phyloP scores from a whole-genome alignment of 2,329 filamentous ascomycete genomes.

The Aspergillus sp. region DNA sequence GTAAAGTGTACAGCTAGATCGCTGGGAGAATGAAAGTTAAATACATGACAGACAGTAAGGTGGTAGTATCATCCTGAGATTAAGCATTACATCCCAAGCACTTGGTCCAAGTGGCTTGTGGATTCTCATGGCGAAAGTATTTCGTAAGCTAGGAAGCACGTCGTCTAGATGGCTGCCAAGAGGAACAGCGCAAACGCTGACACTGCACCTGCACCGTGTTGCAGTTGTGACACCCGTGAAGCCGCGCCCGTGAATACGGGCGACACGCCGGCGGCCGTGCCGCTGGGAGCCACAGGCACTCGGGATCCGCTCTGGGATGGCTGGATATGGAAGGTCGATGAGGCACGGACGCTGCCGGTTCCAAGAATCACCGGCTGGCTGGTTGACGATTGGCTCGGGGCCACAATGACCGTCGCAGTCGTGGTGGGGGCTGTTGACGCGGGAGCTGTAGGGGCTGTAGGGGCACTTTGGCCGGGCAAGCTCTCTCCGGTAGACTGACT shows the following conservation, averaged over 20 bases:
- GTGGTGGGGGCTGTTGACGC: background rate
- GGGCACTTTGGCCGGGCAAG: conserved; percentile 1
- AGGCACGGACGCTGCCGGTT: conserved; percentile 11
- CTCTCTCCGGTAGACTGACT: conserved; percentile 2
- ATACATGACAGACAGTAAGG: background rate
- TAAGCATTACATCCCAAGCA: background rate
- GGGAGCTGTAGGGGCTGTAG: background rate
- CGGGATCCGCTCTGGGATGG: conserved; percentile 15
- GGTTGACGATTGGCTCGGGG: background rate
- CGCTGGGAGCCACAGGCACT: conserved; percentile 17
- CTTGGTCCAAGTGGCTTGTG: background rate
- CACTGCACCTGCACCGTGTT: conserved; percentile 14
- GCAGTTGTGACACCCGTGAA: conserved; percentile 12
- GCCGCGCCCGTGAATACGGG: conserved; percentile 27
- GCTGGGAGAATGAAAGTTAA: background rate
- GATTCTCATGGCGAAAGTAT: background rate
- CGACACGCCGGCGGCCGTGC: conserved; percentile 17
- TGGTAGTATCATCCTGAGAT: background rate
- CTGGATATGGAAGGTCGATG: conserved; percentile 20
- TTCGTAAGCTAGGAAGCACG: background rate
- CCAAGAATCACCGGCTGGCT: conserved; percentile 13
- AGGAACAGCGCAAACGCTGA: conserved; percentile 15
- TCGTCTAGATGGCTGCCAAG: conserved; percentile 18
- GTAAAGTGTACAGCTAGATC: background rate
- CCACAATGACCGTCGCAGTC: conserved; percentile 10